Evolutionary conservation across 1,139 yeast species (phyloP), one percentile per base, ranked within the genome.

Genomic region (Geotrichum fermentans): DNA sequence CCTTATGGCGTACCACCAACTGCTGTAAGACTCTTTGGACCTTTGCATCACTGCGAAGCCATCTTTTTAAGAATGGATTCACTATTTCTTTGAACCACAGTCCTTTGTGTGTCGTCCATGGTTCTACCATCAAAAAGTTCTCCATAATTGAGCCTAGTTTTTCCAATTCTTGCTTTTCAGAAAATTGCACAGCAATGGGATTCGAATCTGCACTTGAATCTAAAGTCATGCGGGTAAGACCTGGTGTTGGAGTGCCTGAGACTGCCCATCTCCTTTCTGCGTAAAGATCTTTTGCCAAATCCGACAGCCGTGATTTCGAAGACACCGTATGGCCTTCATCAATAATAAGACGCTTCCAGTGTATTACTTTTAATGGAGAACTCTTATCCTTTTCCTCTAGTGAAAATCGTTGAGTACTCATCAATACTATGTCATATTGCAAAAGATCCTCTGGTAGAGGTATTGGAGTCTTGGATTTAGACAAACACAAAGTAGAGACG

Each of bases 201-300:
- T 28, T 43, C 1, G 21, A 11, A 8, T 47, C 24, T 13, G 36
- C 38, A 10, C 16, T 28, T 6, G 40, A 7, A 10, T 74, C 78
- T 38, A 50, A 21, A 4, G 52, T 46, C 30, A 82, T 61, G 41
- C 74, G 74, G 0, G 87, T 81, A 51, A 82, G 65, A 0, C 89
- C 89, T 0, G 84, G 74, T 0, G 88, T 82, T 1, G 89, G 89
- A 0, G 89, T 83, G 29, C 90, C 89, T 0, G 85, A 78, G 0
- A 83, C 85, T 0, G 82, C 81, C 90, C 89, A 83, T 53, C 77
- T 71, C 45, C 87, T 68, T 59, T 83, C 89, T 8, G 78, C 75
- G 49, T 67, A 64, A 45, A 83, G 60, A 17, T 67, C 65, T 38
- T 69, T 71, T 32, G 84, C 79, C 36, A 78, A 29, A 60, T 2